Conservation (phyloP, 139 green algal species). For the Auxenochlorella pyrenoidosa region DNA sequence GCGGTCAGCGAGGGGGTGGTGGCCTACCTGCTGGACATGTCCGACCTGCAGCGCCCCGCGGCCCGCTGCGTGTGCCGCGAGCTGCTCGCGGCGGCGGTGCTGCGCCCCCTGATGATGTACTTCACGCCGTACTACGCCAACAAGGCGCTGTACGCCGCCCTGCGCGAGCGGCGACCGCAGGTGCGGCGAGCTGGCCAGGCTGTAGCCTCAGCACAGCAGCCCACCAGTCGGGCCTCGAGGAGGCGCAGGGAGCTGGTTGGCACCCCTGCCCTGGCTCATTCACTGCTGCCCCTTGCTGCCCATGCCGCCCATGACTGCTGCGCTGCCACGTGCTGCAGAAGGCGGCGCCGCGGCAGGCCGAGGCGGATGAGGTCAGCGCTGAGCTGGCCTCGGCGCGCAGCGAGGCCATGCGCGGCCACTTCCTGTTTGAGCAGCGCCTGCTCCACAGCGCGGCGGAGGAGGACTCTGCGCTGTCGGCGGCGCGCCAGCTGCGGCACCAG, state of each 20-base stretch:
- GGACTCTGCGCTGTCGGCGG: slow-evolving; percentile 20
- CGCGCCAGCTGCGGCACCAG: slow-evolving; percentile 16
- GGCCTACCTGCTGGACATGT: slow-evolving; percentile 54
- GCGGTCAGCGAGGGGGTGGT: slow-evolving; percentile 67
- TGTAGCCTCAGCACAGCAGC: too few species aligned
- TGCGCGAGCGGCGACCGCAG: slow-evolving; percentile 6
- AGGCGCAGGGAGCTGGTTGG: too few species aligned
- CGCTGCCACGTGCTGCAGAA: not conserved
- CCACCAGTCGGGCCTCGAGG: too few species aligned
- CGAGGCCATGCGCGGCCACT: slow-evolving; percentile 36
- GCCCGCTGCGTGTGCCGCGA: slow-evolving; percentile 66
- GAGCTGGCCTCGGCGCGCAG: slow-evolving; percentile 32
- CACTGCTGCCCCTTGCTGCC: too few species aligned
- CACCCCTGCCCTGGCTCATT: too few species aligned
- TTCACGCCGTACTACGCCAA: slow-evolving; percentile 57
- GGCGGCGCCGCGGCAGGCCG: not conserved
- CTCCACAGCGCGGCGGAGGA: slow-evolving; percentile 23
- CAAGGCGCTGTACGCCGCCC: slow-evolving; percentile 43
- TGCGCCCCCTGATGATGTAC: slow-evolving; percentile 64
- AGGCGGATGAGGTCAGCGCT: slow-evolving; percentile 18
- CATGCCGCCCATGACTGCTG: not conserved
- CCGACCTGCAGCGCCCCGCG: slow-evolving; percentile 46
- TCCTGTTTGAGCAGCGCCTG: slow-evolving; percentile 62
- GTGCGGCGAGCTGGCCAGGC: not conserved
- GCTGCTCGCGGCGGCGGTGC: slow-evolving; percentile 67